Percentiles rank a stretch among this genome's conserved stretches.
Evolutionary conservation across 495 filamentous ascomycete species (phyloP).

Genomic region (Elaphomyces granulatus): DNA sequence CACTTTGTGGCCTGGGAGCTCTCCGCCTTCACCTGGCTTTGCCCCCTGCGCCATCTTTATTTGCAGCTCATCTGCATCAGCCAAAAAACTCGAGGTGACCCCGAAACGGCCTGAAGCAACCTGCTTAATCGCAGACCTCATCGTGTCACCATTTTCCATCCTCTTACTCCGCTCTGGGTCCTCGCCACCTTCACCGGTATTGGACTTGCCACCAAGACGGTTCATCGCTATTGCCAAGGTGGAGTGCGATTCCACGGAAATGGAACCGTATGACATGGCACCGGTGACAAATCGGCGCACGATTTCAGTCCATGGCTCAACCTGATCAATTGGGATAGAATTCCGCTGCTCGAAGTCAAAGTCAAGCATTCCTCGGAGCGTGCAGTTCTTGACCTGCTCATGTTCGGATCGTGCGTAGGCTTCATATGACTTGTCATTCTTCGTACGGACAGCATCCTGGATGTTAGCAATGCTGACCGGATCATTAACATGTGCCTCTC

Average conservation of each 20-base stretch:
- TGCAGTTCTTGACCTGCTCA: conserved; percentile 97
- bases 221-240: conserved; percentile 98
- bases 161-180: conserved; percentile 81
- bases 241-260: conserved; percentile 98
- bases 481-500: conserved; percentile 97
- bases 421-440: conserved; percentile 99
- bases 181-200: conserved; percentile 97
- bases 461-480: conserved; percentile 92
- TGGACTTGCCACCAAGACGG: conserved; percentile 91
- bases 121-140: conserved; percentile 98
- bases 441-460: conserved; percentile 92
- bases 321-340: conserved; percentile 90
- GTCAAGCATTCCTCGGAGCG: conserved; percentile 88
- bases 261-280: conserved; percentile 99
- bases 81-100: conserved; percentile 96
- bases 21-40: conserved; percentile 97
- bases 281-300: conserved; percentile 97
- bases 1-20: conserved; percentile 96
- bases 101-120: conserved; percentile 96
- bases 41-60: conserved; percentile 99
- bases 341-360: conserved; percentile 87
- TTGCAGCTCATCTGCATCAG: conserved; percentile 94
- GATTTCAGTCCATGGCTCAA: conserved; percentile 98
- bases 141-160: conserved; percentile 89
- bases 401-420: conserved; percentile 91